phyloP scores from a whole-genome alignment of 495 filamentous ascomycete genomes.

The Penicillium arizonense region DNA sequence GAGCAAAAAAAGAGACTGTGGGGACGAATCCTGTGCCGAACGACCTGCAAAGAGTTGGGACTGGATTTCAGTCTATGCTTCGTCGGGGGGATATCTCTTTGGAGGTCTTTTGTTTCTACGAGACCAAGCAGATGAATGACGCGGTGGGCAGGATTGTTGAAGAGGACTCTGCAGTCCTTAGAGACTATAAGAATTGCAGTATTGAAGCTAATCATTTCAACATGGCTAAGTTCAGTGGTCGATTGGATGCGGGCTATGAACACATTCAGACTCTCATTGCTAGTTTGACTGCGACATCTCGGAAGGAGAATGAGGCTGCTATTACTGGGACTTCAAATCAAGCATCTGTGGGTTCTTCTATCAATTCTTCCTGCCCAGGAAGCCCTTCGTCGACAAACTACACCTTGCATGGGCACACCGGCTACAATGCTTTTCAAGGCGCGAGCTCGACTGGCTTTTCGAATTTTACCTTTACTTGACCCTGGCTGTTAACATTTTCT shows the following conservation, averaged over 20 bases:
- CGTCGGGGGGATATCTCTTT: background rate
- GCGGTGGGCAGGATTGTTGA: slow-evolving; percentile 4
- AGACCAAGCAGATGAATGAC: background rate
- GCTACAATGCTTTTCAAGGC: too few species aligned
- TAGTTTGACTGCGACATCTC: background rate
- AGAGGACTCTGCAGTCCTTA: slow-evolving; percentile 1
- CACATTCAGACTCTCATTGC: background rate
- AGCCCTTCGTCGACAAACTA: too few species aligned
- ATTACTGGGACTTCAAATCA: too few species aligned
- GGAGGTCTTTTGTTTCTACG: slow-evolving; percentile 3
- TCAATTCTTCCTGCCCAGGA: too few species aligned
- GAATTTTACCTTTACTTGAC: too few species aligned
- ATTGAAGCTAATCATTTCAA: background rate
- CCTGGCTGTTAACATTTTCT: too few species aligned
- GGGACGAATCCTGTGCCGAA: background rate
- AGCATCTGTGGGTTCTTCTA: too few species aligned
- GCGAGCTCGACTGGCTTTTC: too few species aligned
- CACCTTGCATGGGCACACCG: too few species aligned
- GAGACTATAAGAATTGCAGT: background rate
- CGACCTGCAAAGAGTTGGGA: background rate
- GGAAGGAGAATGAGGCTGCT: background rate
- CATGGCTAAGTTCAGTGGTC: background rate
- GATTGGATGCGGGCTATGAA: background rate
- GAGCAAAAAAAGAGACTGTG: background rate
- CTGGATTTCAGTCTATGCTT: background rate